Evolutionary conservation across 1,284 basidiomycete genomes (phyloP), one percentile per base, ranked within the genome.

Genomic region (Moesziomyces parantarcticus): DNA sequence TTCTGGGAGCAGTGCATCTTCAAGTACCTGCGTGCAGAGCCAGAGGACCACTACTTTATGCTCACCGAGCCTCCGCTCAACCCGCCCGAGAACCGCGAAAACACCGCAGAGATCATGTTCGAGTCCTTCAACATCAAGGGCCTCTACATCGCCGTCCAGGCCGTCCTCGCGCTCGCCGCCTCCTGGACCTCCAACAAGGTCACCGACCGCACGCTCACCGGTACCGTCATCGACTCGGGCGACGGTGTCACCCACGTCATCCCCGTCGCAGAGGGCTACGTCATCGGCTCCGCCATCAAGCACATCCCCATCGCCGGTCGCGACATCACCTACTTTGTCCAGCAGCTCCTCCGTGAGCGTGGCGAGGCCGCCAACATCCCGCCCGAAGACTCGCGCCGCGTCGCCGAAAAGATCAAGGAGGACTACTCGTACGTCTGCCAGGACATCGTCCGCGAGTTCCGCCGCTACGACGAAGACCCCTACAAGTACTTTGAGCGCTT

Each of bases 1-100:
- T 99, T 95, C 86, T 99, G 96, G 97, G 95, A 98, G 85, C 96
- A 99, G 87, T 94, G 92, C 63, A 99, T 99, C 88, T 99, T 99
- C 90, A 99, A 99, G 87, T 99, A 99, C 86, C 88, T 99, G 67
- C 89, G 96, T 63, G 95, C 95, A 14, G 97, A 99, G 86, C 97
- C 97, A 14, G 97, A 99, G 86, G 97, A 99, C 85, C 97, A 99
- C 85, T 93, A 98, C 85, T 97, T 98, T 84, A 89, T 99, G 69
- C 87, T 99, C 80, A 99, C 97, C 26, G 97, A 99, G 84, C 97
- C 97, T 11, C 97, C 97, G 45, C 90, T 99, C 69, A 99, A 99
- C 84, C 90, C 96, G 1, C 97, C 97, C 5, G 97, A 99, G 87
- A 99, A 99, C 87, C 89, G 97, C 75, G 97, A 99, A 85, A 95